Evolutionary conservation across 2,329 filamentous ascomycete species (phyloP), one percentile per base, ranked within the genome.

Genomic region (Hirsutella rhossiliensis): DNA sequence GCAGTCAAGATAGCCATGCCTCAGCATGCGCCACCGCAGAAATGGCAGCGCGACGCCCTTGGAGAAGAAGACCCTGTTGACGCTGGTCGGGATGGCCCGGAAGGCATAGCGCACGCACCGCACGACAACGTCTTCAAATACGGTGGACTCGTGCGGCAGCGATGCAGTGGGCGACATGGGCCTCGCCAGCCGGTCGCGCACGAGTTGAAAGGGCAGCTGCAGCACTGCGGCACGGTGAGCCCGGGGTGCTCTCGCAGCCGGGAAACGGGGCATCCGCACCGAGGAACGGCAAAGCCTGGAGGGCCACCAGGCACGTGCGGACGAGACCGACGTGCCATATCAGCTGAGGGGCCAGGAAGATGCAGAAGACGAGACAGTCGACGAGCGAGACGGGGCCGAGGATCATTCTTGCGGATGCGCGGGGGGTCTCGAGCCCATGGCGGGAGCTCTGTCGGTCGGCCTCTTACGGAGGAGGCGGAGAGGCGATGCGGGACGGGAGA

Each of bases 101-200:
- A 90, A 90, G 13, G 82, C 83, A 68, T 84, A 88, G 43, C 84
- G 75, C 31, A 92, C 83, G 55, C 82, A 87, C 47, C 84, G 75
- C 46, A 90, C 73, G 41, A 88, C 83, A 38, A 87, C 60, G 56
- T 89, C 84, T 59, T 90, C 84, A 56, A 89, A 90, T 1, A 76
- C 63, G 3, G 80, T 79, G n/a, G 84, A 78, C 43, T 72, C 71
- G 51, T 73, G 78, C n/a, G 82, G 75, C 52, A 88, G 88, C 2
- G 76, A 72, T 6, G 76, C 68, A 48, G 69, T 53, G 20, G 46
- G 46, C 41, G 41, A 48, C 29, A 48, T 47, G n/a, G 52, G 47
- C 38, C 53, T 56, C 39, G 58, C 50, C 48, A 59, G 61, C 17
- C 61, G 61, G 32, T 60, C 57, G n/a, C 42, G 31, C 11, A 42